Base-by-base conservation (phyloP, 768 basidiomycete species). In the Pleurotus citrinopileatus region DNA sequence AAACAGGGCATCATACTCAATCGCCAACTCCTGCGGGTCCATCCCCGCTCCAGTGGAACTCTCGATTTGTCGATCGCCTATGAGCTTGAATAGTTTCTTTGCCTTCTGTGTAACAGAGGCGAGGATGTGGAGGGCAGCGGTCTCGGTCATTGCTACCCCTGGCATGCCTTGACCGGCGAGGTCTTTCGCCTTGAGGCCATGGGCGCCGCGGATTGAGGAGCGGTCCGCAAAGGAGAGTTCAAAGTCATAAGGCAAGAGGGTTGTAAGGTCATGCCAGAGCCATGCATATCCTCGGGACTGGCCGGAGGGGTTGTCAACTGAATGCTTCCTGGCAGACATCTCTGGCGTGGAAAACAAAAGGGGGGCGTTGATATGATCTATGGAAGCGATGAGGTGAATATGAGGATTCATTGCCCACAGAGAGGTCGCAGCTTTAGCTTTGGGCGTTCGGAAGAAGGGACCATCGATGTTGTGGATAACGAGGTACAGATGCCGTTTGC, bases 231-330 rank as follows among this genome's bases (percentile, higher is more conserved):
- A 82, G 0, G 81, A 74, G 34, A 91, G 77, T 65, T 98, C 94
- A 56, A 79, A 77, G 65, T 90, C 85, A 73, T 95, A 97, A 1
- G 90, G 75, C 13, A 71, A 73, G 59, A 94, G 87, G 1, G 96
- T 97, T 3, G 94, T 92, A 20, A 93, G 68, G 68, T 96, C 92
- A 69, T 98, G 92, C 84, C 91, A 92, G 13, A 94, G 72, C 84
- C 91, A 93, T 1, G 82, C 70, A 64, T 82, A 87, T 7, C 87
- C 86, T 28, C 76, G 76, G 29, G 68, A 54, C 47, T 67, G 66
- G 19, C 17, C 17, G 6, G 65, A 48, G 53, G 59, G 52, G 15
- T 47, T 38, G 34, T 57, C 57, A 42, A 42, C 53, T 22, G 46
- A 62, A 27, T 67, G 69, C 65, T 87, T 87, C 40, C 84, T 73